A percentile compares a stretch with the other conserved stretches of the same genome.
These are phyloP conservation scores for Amylocystis lapponica DNA, from an alignment of 768 basidiomycete species.

Conservation along the genomic window DNA sequence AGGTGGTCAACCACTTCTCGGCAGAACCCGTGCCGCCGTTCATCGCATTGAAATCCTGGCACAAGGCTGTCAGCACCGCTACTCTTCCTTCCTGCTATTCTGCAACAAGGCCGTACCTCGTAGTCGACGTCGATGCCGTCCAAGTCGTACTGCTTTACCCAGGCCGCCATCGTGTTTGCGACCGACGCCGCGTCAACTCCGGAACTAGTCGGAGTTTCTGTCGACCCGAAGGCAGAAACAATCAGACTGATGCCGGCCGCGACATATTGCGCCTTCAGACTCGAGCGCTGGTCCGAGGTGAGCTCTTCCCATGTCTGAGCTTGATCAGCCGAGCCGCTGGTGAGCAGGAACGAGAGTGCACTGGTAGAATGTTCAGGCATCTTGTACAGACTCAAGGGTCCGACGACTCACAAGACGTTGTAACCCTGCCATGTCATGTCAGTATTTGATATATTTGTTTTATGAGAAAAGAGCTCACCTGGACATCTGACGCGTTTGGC, in stretches of 20 bases:
- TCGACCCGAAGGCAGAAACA: conserved; percentile 60
- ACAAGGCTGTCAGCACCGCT: not conserved
- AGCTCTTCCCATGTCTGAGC: conserved; percentile 50
- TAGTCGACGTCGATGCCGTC: conserved; percentile 78
- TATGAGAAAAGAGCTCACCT: too few species aligned
- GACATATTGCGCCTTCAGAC: conserved; percentile 46
- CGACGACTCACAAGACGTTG: conserved; percentile 51
- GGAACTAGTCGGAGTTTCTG: conserved; percentile 44
- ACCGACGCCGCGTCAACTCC: conserved; percentile 56
- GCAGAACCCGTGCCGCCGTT: conserved; percentile 26
- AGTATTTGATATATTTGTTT: too few species aligned
- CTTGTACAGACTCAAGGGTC: not conserved
- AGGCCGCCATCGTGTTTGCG: conserved; percentile 61
- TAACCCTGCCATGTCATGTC: too few species aligned
- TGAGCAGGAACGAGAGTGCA: conserved; percentile 49
- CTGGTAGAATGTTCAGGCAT: conserved; percentile 17
- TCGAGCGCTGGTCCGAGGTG: conserved; percentile 37
- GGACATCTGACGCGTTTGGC: too few species aligned
- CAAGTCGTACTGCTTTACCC: conserved; percentile 51
- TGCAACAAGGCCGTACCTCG: conserved; percentile 29
- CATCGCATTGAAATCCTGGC: conserved; percentile 32
- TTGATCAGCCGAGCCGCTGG: conserved; percentile 54
- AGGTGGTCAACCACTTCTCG: conserved; percentile 48
- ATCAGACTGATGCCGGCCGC: conserved; percentile 56
- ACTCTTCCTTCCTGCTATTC: not conserved